A percentile compares a stretch with the other conserved stretches of the same genome.
phyloP scores from a whole-genome alignment of 305 asterid species.

The Fraxinus nigra region DNA sequence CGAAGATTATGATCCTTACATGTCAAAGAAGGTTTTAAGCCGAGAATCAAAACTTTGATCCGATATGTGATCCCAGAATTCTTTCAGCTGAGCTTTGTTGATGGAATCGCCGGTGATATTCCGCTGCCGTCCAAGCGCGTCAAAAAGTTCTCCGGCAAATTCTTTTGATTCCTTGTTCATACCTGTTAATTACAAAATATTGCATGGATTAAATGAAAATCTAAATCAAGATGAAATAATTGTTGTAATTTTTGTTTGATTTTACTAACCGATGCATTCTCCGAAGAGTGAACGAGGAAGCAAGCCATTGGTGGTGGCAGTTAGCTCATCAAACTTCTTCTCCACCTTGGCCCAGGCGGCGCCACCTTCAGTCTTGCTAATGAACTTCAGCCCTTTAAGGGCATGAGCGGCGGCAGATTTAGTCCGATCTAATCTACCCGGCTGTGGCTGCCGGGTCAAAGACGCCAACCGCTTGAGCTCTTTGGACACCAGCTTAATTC shows the following conservation, averaged over 20 bases:
- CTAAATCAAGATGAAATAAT: not conserved
- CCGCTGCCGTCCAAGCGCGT: conserved; percentile 73
- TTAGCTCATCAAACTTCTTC: conserved; percentile 57
- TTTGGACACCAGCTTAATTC: conserved; percentile 69
- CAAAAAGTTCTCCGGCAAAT: conserved; percentile 86
- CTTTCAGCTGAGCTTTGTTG: conserved; percentile 61
- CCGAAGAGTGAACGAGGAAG: conserved; percentile 70
- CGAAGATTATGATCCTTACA: conserved; percentile 39
- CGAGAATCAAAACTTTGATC: conserved; percentile 94
- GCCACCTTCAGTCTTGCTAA: conserved; percentile 70
- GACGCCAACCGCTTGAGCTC: conserved; percentile 85
- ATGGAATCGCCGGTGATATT: conserved; percentile 56
- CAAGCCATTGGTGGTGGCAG: conserved; percentile 49
- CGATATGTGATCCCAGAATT: conserved; percentile 84
- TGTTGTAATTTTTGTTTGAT: not conserved
- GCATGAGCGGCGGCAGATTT: conserved; percentile 79
- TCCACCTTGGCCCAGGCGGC: conserved; percentile 81
- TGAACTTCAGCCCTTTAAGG: conserved; percentile 78
- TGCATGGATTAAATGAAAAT: not conserved
- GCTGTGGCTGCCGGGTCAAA: conserved; percentile 40
- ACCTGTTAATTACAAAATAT: conserved; percentile 31
- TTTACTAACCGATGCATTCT: conserved; percentile 77
- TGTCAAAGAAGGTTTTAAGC: conserved; percentile 93
- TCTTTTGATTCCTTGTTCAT: conserved; percentile 92
- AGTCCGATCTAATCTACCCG: conserved; percentile 42